Base-by-base conservation (phyloP, 1,284 basidiomycete species). In the Neonothopanus nambi region DNA sequence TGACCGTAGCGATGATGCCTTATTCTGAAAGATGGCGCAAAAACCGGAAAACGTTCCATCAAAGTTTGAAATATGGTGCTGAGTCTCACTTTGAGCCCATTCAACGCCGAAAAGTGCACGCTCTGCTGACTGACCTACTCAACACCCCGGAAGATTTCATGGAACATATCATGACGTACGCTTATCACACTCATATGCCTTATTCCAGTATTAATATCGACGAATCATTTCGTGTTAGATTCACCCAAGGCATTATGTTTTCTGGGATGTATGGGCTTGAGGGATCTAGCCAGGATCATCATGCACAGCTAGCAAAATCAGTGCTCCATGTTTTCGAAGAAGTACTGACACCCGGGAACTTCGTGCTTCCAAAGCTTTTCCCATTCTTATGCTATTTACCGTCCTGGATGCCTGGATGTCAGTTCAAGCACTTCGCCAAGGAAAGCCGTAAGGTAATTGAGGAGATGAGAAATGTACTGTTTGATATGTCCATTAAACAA, bases 231-330 rank as follows among this genome's bases (percentile, higher is more conserved):
- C n/a, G n/a, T n/a, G n/a, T n/a, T n/a, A n/a, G n/a, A n/a, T n/a
- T n/a, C n/a, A n/a, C n/a, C n/a, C 62, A 61, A 6, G 58, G 62
- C 8, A 50, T 65, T 20, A 63, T 67, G 13, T 59, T 67, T 11
- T 60, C 58, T 13, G 55, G 65, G 2, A 60, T 63, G 0, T 68
- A 70, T 47, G 68, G 67, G 8, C 65, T 67, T 39, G 61, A 66
- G 11, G 26, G 26, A 28, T 28, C 26, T 28, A 28, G 26, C 18
- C 62, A 67, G 24, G 47, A 48, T 48, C 21, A 7, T 28, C 7
- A 28, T 4, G 35, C 36, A 4, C 18, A 28, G 47, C 24, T 38
- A 37, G 47, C 47, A 13, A 5, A 23, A 15, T 3, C 24, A 30
- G 23, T 9, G 3, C 11, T n/a, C 23, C 12, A 24, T n/a, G 13